Evolutionary conservation across 495 filamentous ascomycete species (phyloP).

Genomic region (Cercophora scortea): DNA sequence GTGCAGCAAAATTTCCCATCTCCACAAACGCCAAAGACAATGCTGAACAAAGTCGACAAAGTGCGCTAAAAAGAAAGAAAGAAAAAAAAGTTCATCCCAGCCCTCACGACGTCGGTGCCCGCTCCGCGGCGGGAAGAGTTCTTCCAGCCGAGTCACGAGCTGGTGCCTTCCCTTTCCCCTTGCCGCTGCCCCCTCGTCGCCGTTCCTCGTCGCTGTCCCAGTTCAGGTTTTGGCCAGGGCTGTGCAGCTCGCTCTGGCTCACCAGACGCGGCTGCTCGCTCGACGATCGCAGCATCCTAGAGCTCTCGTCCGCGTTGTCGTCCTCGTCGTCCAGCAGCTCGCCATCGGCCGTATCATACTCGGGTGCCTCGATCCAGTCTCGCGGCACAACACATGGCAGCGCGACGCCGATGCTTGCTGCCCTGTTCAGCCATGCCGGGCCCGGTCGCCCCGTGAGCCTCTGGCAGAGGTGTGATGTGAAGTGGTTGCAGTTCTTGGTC

Average conservation of each 20-base stretch:
- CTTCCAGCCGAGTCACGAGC: conserved; percentile 31
- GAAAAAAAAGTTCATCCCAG: not conserved
- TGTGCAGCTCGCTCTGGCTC: conserved; percentile 1
- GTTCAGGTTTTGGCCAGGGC: conserved; percentile 2
- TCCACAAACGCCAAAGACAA: conserved; percentile 13
- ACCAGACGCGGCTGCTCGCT: conserved; percentile 23
- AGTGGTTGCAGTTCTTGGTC: conserved; percentile 77
- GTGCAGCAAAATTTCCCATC: not conserved
- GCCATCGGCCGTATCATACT: conserved; percentile 62
- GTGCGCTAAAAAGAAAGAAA: not conserved
- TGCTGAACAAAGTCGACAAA: conserved; percentile 6
- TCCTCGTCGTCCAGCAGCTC: conserved; percentile 55
- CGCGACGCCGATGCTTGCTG: conserved; percentile 65
- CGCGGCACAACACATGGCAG: conserved; percentile 71
- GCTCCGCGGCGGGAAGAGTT: conserved; percentile 30
- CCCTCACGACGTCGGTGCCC: conserved; percentile 21
- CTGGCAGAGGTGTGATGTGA: conserved; percentile 61
- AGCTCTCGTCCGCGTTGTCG: conserved; percentile 15
- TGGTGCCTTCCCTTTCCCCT: conserved; percentile 32
- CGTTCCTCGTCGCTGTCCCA: conserved; percentile 23
- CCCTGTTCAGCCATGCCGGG: conserved; percentile 70
- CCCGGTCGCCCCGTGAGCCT: conserved; percentile 55
- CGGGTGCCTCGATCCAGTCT: conserved; percentile 71
- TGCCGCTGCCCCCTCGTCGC: conserved; percentile 21
- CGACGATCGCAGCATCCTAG: conserved; percentile 19